Conservation (phyloP, 2,329 filamentous ascomycete species). For the Verticillium albo-atrum region DNA sequence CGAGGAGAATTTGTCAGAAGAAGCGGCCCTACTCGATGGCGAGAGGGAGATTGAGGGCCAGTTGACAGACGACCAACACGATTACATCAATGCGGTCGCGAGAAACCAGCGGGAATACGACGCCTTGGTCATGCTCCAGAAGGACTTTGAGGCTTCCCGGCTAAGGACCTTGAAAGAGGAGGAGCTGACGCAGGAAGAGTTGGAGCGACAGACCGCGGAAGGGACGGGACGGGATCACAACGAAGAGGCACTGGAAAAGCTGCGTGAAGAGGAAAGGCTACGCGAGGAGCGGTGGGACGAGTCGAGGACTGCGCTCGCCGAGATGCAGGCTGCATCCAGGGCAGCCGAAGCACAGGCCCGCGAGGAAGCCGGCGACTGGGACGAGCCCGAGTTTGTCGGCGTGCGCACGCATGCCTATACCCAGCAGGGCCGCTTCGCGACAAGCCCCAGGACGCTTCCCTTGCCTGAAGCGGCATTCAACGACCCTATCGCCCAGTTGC, state of each 20-base stretch:
- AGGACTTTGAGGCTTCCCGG: constrained; percentile 47
- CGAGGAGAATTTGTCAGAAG: constrained; percentile 15
- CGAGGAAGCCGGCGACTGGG: constrained; percentile 17
- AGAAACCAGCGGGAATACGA: constrained; percentile 52
- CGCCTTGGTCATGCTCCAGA: constrained; percentile 50
- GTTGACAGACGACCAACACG: constrained; percentile 14
- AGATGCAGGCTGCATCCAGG: constrained; percentile 6
- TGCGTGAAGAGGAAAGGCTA: neutral
- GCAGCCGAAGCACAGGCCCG: constrained; percentile 22
- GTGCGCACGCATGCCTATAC: constrained; percentile 65
- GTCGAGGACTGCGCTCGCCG: neutral
- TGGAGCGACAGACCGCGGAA: constrained; percentile 14
- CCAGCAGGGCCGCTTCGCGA: constrained; percentile 66
- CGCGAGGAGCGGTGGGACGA: neutral
- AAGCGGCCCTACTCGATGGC: constrained; percentile 40
- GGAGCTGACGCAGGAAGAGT: constrained; percentile 10
- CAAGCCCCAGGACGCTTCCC: constrained; percentile 68
- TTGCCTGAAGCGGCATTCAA: constrained; percentile 68
- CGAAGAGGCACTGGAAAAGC: neutral
- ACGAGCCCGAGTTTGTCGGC: constrained; percentile 4
- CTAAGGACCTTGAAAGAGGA: constrained; percentile 24
- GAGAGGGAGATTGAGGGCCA: constrained; percentile 30
- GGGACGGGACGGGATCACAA: constrained; percentile 8
- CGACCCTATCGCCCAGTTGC: constrained; percentile 63
- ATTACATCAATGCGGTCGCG: constrained; percentile 43